Evolutionary conservation across 257 asterid species (phyloP).

Genomic region (Solanum virginianum): DNA sequence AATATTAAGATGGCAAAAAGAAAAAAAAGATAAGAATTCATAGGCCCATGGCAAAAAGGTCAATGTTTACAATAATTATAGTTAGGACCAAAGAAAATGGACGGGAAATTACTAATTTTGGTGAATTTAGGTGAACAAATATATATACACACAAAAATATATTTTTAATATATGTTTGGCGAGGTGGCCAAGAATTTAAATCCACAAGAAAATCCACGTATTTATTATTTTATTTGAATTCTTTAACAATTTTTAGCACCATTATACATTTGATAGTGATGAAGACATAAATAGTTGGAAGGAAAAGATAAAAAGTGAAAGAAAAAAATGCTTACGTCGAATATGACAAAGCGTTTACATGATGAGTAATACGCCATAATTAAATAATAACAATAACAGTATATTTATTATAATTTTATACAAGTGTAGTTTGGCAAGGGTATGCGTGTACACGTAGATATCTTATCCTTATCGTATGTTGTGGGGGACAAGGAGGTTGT

Average conservation of each 20-base stretch:
- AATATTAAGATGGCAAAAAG: not conserved
- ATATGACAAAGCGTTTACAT: not conserved
- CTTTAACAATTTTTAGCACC: not conserved
- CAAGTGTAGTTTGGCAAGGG: not conserved
- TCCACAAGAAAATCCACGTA: not conserved
- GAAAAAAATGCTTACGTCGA: not conserved
- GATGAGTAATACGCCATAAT: not conserved
- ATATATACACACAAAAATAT: not conserved
- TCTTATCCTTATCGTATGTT: not conserved
- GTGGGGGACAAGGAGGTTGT: not conserved
- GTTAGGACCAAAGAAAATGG: not conserved
- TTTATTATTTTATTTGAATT: not conserved
- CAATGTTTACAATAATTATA: not conserved
- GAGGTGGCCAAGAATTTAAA: not conserved
- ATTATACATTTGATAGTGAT: not conserved
- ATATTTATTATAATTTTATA: not conserved
- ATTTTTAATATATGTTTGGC: not conserved
- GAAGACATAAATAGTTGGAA: not conserved
- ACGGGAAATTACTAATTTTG: not conserved
- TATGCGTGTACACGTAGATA: too few relatives aligned
- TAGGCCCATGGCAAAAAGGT: not conserved
- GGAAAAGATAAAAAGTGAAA: not conserved
- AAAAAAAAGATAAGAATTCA: not conserved
- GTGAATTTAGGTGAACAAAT: not conserved
- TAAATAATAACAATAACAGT: rapidly evolving